Conservation (phyloP, 177 flowering plant genomes). For the Telopea speciosissima region DNA sequence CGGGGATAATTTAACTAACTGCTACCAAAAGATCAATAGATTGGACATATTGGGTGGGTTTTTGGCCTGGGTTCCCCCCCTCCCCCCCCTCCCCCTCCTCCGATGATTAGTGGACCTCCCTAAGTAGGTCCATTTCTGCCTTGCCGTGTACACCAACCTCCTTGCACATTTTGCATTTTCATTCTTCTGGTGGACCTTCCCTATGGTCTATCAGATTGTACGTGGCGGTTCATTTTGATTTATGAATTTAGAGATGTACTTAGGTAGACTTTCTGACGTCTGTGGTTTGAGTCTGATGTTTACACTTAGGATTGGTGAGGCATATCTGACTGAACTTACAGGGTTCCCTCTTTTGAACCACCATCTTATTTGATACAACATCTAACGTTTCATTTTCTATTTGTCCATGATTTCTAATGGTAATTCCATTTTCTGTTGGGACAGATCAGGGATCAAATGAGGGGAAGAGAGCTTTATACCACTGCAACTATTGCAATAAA, state of each 20-base stretch:
- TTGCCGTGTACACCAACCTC: not conserved
- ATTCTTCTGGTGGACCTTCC: not conserved
- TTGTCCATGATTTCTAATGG: not conserved
- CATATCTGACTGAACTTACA: not conserved
- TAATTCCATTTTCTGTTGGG: slow-evolving; percentile 5
- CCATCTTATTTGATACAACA: not conserved
- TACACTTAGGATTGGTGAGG: not conserved
- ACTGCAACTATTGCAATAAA: slow-evolving; percentile 79
- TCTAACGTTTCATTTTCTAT: not conserved
- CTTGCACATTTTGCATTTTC: not conserved
- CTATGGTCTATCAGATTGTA: not conserved
- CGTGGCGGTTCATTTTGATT: not conserved
- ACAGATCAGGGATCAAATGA: slow-evolving; percentile 51
- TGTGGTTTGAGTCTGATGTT: not conserved
- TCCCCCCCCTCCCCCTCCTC: too few relatives aligned
- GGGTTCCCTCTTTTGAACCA: not conserved
- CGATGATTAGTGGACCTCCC: not conserved
- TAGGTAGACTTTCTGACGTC: not conserved
- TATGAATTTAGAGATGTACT: not conserved
- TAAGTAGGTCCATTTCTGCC: not conserved
- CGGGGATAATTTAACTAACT: not conserved
- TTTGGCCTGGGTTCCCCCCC: not conserved
- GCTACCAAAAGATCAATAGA: not conserved
- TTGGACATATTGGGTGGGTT: not conserved
- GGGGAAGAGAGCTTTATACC: slow-evolving; percentile 58